phyloP scores from a whole-genome alignment of 371 early-diverging fungal genomes.

The Mortierella sp. region DNA sequence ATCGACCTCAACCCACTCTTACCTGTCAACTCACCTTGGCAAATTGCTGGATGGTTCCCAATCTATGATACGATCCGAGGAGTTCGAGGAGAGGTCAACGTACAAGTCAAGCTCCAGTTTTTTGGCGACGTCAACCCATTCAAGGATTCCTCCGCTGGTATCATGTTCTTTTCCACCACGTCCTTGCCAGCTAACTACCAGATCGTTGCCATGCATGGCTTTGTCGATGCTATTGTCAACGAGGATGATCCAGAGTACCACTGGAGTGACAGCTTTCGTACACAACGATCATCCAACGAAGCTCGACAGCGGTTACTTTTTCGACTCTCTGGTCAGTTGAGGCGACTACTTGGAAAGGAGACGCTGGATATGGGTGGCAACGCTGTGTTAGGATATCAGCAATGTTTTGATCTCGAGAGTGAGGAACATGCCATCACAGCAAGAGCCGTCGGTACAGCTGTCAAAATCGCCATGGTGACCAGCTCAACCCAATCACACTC shows the following conservation, averaged over 20 bases:
- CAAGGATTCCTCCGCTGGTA: slow-evolving; percentile 70
- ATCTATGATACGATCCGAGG: slow-evolving; percentile 74
- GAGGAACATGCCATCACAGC: slow-evolving; percentile 74
- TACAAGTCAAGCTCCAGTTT: slow-evolving; percentile 74
- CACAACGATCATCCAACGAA: slow-evolving; percentile 79
- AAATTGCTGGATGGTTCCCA: slow-evolving; percentile 82
- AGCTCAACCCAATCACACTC: slow-evolving; percentile 22
- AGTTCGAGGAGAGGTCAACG: slow-evolving; percentile 74
- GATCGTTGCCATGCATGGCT: slow-evolving; percentile 62
- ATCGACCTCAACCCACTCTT: slow-evolving; percentile 79
- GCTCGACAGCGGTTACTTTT: slow-evolving; percentile 71
- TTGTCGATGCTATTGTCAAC: slow-evolving; percentile 68
- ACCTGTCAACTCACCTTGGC: slow-evolving; percentile 56
- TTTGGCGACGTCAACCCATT: slow-evolving; percentile 79
- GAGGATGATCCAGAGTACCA: slow-evolving; percentile 82
- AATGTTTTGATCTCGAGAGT: slow-evolving; percentile 76
- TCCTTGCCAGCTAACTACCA: slow-evolving; percentile 60
- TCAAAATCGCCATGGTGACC: slow-evolving; percentile 54
- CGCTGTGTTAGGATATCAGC: slow-evolving; percentile 74
- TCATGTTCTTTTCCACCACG: slow-evolving; percentile 70
- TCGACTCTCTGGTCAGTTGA: slow-evolving; percentile 67
- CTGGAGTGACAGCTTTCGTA: slow-evolving; percentile 73
- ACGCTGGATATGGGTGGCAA: slow-evolving; percentile 77
- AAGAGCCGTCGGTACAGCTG: slow-evolving; percentile 78
- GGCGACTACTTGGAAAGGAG: slow-evolving; percentile 73